Conservation (phyloP, 2,329 filamentous ascomycete species). For the Aspergillus caelatus region DNA sequence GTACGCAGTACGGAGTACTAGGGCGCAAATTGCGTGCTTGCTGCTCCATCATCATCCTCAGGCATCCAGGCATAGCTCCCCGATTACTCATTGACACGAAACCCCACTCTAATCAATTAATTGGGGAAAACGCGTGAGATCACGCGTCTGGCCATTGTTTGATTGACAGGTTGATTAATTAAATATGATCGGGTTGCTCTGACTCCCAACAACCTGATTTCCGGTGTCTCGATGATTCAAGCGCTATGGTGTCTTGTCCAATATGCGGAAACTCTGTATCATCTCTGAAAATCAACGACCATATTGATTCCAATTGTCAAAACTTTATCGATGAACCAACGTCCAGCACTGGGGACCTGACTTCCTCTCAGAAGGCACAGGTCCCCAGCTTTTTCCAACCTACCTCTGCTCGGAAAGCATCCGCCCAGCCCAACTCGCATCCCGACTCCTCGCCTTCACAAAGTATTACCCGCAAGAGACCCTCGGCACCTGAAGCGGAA, state of each 20-base stretch:
- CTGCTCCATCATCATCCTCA: background rate
- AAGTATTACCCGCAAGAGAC: slow-evolving; percentile 35
- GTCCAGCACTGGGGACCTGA: slow-evolving; percentile 48
- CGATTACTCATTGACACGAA: background rate
- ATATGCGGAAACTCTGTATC: slow-evolving; percentile 69
- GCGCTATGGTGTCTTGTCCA: slow-evolving; percentile 70
- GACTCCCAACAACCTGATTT: background rate
- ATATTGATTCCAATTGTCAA: slow-evolving; percentile 83
- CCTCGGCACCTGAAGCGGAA: slow-evolving; percentile 30
- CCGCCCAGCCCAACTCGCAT: slow-evolving; percentile 27
- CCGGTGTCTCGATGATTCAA: background rate
- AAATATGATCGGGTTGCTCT: background rate
- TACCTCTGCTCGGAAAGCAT: slow-evolving; percentile 49
- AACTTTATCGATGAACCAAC: slow-evolving; percentile 60
- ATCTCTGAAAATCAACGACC: slow-evolving; percentile 73
- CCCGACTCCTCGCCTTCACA: slow-evolving; percentile 29
- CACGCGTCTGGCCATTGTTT: slow-evolving; percentile 9
- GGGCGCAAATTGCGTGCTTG: slow-evolving; percentile 1
- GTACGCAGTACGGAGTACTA: background rate
- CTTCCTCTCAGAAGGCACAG: slow-evolving; percentile 41
- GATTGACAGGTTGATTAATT: background rate
- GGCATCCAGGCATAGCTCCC: slow-evolving; percentile 5
- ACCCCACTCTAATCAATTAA: background rate
- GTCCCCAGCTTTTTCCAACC: slow-evolving; percentile 60
- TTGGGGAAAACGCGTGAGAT: slow-evolving; percentile 7